A percentile compares a stretch with the other conserved stretches of the same genome.
Conservation (phyloP, 495 filamentous ascomycete species). For the Apiosordaria backusii region DNA sequence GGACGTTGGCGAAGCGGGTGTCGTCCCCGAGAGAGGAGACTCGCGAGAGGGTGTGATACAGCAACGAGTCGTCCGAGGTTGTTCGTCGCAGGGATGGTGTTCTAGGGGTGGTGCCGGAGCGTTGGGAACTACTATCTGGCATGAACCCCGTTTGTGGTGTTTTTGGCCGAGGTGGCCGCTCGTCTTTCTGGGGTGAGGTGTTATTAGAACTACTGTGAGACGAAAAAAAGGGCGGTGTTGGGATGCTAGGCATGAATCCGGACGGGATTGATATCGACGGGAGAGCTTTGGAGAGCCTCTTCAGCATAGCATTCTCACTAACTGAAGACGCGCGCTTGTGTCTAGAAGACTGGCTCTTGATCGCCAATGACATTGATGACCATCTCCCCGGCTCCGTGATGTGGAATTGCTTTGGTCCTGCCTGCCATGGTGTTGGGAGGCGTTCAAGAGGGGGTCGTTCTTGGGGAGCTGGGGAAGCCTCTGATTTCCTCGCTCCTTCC, state of each 20-base stretch:
- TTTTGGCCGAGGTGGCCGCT: slow-evolving; percentile 14
- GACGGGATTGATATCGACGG: slow-evolving; percentile 52
- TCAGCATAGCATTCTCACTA: slow-evolving; percentile 42
- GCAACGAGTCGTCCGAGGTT: slow-evolving; percentile 73
- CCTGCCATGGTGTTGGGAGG: slow-evolving; percentile 52
- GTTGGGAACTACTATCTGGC: neutral
- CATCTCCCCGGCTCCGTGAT: slow-evolving; percentile 32
- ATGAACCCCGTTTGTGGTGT: slow-evolving; percentile 12
- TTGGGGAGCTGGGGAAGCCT: neutral
- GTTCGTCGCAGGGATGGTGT: slow-evolving; percentile 51
- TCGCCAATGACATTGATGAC: slow-evolving; percentile 40
- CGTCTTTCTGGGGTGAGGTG: slow-evolving; percentile 28
- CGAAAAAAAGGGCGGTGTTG: slow-evolving; percentile 48
- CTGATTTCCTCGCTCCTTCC: neutral
- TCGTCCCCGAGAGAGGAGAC: slow-evolving; percentile 85
- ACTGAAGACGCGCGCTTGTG: slow-evolving; percentile 39
- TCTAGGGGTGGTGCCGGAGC: slow-evolving; percentile 5
- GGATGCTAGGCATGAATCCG: slow-evolving; percentile 40
- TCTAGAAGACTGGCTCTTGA: slow-evolving; percentile 28
- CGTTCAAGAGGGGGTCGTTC: slow-evolving; percentile 18
- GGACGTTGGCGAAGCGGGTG: slow-evolving; percentile 73
- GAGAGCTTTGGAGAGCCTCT: slow-evolving; percentile 45
- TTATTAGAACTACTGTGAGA: slow-evolving; percentile 19
- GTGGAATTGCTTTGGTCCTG: slow-evolving; percentile 44
- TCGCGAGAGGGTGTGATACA: slow-evolving; percentile 63